These are phyloP conservation scores for Vigna hirtella DNA, from an alignment of 306 rosid species.

Conservation along the genomic window DNA sequence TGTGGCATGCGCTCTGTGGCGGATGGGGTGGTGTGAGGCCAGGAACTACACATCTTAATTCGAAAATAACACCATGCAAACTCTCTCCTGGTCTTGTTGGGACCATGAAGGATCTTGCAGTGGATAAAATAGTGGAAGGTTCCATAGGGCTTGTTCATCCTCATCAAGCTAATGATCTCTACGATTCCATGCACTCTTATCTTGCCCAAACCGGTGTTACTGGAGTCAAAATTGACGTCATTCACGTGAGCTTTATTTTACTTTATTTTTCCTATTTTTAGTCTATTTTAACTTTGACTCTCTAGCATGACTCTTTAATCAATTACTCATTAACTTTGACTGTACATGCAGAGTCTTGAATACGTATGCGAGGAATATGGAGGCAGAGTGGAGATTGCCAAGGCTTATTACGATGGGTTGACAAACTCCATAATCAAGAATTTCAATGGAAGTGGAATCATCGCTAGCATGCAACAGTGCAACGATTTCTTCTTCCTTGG, in stretches of 20 bases:
- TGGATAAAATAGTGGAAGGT: conserved; percentile 66
- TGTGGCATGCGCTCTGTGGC: conserved; percentile 92
- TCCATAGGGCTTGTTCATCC: conserved; percentile 90
- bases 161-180: conserved; percentile 67
- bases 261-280: background rate
- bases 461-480: conserved; percentile 96
- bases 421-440: conserved; percentile 69
- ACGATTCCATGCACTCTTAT: conserved; percentile 84
- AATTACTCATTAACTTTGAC: background rate
- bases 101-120: conserved; percentile 83
- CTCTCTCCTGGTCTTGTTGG: conserved; percentile 78
- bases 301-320: background rate
- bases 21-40: conserved; percentile 98
- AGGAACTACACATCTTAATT: conserved; percentile 63
- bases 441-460: conserved; percentile 77
- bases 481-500: conserved; percentile 94
- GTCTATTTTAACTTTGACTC: background rate
- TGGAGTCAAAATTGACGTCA: conserved; percentile 87
- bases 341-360: conserved; percentile 62
- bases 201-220: conserved; percentile 75
- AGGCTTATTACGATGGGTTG: conserved; percentile 73
- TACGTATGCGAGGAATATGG: conserved; percentile 73
- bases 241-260: conserved; percentile 61
- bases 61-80: conserved; percentile 64
- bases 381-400: conserved; percentile 87